Conservation (phyloP, 139 green algal genomes). For the Limnomonas spitsbergensis region DNA sequence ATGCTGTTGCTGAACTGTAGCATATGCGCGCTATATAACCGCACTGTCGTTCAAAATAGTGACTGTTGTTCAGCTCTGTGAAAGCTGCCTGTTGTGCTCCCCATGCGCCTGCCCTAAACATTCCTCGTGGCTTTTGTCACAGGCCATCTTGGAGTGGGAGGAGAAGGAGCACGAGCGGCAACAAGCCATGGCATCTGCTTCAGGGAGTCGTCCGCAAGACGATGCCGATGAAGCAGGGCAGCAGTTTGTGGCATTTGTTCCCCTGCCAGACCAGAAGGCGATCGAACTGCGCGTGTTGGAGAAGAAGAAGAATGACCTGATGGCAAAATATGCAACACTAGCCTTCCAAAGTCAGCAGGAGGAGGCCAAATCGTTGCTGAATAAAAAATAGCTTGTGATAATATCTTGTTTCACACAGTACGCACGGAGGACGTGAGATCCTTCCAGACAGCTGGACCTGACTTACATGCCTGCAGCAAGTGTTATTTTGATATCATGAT, state of each 20-base stretch:
- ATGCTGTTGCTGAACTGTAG: too few species aligned
- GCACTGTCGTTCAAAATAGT: too few species aligned
- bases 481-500: too few species aligned
- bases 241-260: slow-evolving; percentile 89
- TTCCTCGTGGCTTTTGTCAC: background rate
- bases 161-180: slow-evolving; percentile 63
- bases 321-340: slow-evolving; percentile 80
- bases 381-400: too few species aligned
- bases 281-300: slow-evolving; percentile 89
- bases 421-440: too few species aligned
- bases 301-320: slow-evolving; percentile 89
- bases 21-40: too few species aligned
- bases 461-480: too few species aligned
- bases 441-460: too few species aligned
- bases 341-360: slow-evolving; percentile 70
- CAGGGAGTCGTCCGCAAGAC: background rate
- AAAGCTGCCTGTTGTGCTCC: too few species aligned
- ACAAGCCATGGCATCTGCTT: slow-evolving; percentile 12
- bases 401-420: too few species aligned
- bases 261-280: slow-evolving; percentile 86
- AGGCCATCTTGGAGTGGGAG: slow-evolving; percentile 72
- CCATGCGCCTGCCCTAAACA: too few species aligned
- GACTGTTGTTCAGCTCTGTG: too few species aligned
- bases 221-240: background rate
- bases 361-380: slow-evolving; percentile 72